Evolutionary conservation across 768 basidiomycete genomes (phyloP), one percentile per base, ranked within the genome.

Genomic region (Auricularia sp.): DNA sequence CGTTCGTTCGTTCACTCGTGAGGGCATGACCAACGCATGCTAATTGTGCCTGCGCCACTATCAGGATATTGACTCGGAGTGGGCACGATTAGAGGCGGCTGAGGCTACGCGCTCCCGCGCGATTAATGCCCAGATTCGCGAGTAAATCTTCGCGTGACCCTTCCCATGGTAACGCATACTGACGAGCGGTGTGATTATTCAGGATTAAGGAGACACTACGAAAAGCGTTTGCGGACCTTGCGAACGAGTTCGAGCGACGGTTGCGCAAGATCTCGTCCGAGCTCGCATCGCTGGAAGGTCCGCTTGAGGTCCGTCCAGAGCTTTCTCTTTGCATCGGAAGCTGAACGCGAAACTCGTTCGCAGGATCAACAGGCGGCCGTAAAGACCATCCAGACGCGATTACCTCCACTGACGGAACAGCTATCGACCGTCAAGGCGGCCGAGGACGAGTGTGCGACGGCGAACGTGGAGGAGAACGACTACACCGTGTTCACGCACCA

Each of bases 381-480:
- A 4, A 78, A 81, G 58, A 73, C 80, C 58, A 83, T 94, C 63
- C 84, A 90, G 70, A 82, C 80, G 1, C 83, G 85, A 66, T 78
- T 96, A 70, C 85, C 89, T 0, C 76, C 80, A 0, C 78, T 98
- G 37, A 80, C 85, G 5, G 82, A 85, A 10, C 76, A 80, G 0
- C 73, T 92, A 37, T 75, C 74, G 13, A 16, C 63, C 1, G 70
- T 79, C 29, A 68, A 64, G 2, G 72, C 79, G 14, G 87, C 87
- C 0, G 92, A 98, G 69, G 79, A 80, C 1, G 89, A 88, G 63
- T 97, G 95, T 75, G 76, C 76, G 3, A 84, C 85, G 6, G 95
- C 94, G 10, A 97, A 98, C 67, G 89, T 98, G 5, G 96, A 98
- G 71, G 95, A 97, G 75, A 98, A 97, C 72, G 96, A 98, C 73